Conservation (phyloP, 169 alveolate species). For the Babesia gibsoni region DNA sequence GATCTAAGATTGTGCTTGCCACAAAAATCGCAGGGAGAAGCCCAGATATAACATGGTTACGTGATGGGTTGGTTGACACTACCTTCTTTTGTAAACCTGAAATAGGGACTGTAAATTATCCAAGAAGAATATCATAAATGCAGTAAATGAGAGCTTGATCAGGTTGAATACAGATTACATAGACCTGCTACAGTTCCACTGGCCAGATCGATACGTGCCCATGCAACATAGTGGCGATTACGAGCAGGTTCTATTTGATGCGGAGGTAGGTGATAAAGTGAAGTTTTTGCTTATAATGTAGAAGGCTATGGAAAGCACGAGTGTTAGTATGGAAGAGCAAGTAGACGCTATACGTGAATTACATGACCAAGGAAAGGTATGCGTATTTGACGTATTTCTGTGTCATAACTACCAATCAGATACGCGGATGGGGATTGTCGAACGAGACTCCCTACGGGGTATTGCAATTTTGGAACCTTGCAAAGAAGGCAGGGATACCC, state of each 20-base stretch:
- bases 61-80: slow-evolving; percentile 2
- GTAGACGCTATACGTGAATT: slow-evolving; percentile 72
- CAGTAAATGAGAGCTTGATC: slow-evolving; percentile 71
- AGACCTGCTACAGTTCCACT: slow-evolving; percentile 79
- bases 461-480: slow-evolving; percentile 66
- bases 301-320: not conserved
- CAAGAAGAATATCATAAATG: slow-evolving; percentile 58
- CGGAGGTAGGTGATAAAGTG: slow-evolving; percentile 13
- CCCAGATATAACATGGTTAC: slow-evolving; percentile 61
- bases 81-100: not conserved
- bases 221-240: slow-evolving; percentile 74
- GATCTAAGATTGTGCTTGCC: slow-evolving; percentile 71
- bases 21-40: slow-evolving; percentile 75
- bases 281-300: not conserved
- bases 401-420: no score
- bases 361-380: slow-evolving; percentile 73
- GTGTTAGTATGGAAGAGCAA: slow-evolving; percentile 74
- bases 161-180: slow-evolving; percentile 74
- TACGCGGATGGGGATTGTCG: slow-evolving; percentile 82
- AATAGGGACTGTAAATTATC: slow-evolving; percentile 59
- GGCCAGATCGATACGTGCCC: slow-evolving; percentile 85
- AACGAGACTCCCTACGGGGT: slow-evolving; percentile 83
- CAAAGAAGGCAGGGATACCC: slow-evolving; percentile 62
- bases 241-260: slow-evolving; percentile 71
- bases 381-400: no score